A percentile compares a stretch with the other conserved stretches of the same genome.
Evolutionary conservation across 192 early-diverging fungal species (phyloP).

Genomic region (Polychytrium aggregatum): DNA sequence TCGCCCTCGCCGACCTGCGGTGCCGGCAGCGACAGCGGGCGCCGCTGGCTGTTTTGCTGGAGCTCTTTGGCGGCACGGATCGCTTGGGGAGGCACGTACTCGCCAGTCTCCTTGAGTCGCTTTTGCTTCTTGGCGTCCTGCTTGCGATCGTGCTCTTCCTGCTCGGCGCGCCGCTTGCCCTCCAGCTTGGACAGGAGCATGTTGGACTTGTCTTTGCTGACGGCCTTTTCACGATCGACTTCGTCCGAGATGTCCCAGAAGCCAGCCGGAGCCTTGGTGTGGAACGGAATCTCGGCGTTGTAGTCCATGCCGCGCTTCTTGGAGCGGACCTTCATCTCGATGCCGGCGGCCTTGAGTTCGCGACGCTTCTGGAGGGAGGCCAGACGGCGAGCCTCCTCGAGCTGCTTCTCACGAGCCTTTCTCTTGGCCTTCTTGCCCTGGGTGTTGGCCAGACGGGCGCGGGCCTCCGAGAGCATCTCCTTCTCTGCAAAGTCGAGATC

Average conservation of each 20-base stretch:
- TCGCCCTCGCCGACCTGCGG: slow-evolving; percentile 88
- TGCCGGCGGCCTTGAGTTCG: slow-evolving; percentile 95
- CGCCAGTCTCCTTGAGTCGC: slow-evolving; percentile 37
- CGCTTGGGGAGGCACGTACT: slow-evolving; percentile 51
- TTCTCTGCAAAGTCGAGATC: slow-evolving; percentile 76
- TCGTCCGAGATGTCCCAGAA: slow-evolving; percentile 92
- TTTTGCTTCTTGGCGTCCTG: slow-evolving; percentile 64
- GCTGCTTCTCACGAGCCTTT: slow-evolving; percentile 94
- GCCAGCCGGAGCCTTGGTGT: slow-evolving; percentile 73
- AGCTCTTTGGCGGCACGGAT: slow-evolving; percentile 60
- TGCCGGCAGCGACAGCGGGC: slow-evolving; percentile 68
- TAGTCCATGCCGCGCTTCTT: slow-evolving; percentile 74
- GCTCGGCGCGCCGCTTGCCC: slow-evolving; percentile 69
- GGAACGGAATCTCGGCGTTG: slow-evolving; percentile 93
- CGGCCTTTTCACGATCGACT: slow-evolving; percentile 46
- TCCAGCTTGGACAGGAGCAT: slow-evolving; percentile 73
- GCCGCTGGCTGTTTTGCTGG: slow-evolving; percentile 47
- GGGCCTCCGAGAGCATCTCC: slow-evolving; percentile 97
- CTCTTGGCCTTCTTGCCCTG: slow-evolving; percentile 99
- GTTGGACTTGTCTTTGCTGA: slow-evolving; percentile 49
- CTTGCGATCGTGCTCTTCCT: slow-evolving; percentile 69
- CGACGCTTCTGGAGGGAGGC: slow-evolving; percentile 84
- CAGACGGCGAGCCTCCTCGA: slow-evolving; percentile 89
- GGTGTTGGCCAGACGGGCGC: slow-evolving; percentile 96
- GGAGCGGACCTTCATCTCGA: slow-evolving; percentile 53